Base-by-base conservation (phyloP, 1,284 basidiomycete genomes). In the Rhodotorula sp. region DNA sequence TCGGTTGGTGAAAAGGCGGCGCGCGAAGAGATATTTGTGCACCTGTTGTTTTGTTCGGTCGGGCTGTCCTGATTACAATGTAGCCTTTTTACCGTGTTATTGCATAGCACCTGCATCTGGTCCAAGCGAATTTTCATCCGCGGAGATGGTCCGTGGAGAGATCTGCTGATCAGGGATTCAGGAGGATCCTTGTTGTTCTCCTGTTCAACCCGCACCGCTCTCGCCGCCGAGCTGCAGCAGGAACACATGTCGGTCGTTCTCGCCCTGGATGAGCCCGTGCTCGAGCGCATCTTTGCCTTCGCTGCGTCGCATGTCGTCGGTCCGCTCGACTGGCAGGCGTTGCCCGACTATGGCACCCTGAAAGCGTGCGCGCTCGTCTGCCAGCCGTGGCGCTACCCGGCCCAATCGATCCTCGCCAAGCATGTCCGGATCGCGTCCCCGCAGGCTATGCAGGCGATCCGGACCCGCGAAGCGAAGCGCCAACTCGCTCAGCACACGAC, bases 341-440 rank as follows among this genome's bases (percentile, higher is more conserved):
- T 29, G 6, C 70, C 70, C 5, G 70, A 68, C 64, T 71, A 71
- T 31, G 21, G 48, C 15, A 62, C 70, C 8, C 67, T 71, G 48
- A 56, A 52, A 8, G 39, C 63, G 23, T 68, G 59, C 56, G 47
- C 70, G 3, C 64, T 71, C 56, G 70, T 71, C 29, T 39, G 20
- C 48, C 26, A 7, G 31, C 31, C 26, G 5, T 71, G 70, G 70
- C 63, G 66, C 15, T 15, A 57, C 15, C 66, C 70, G 5, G 70
- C 70, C 1, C 70, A 71, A 56, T 39, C 60, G 18, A 34, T n/a
- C 49, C 62, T 71, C 26, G 63, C 56, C 63, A 52, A 39, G 46
- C 70, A 72, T 21, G 58, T 72, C 26, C 67, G 70, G 5, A 64
- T 72, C 64, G 43, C 48, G 8, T 48, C 43, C 5, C 61, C 64